A percentile compares a stretch with the other conserved stretches of the same genome.
phyloP scores from a whole-genome alignment of 371 early-diverging fungal genomes.

The Blakeslea trispora region DNA sequence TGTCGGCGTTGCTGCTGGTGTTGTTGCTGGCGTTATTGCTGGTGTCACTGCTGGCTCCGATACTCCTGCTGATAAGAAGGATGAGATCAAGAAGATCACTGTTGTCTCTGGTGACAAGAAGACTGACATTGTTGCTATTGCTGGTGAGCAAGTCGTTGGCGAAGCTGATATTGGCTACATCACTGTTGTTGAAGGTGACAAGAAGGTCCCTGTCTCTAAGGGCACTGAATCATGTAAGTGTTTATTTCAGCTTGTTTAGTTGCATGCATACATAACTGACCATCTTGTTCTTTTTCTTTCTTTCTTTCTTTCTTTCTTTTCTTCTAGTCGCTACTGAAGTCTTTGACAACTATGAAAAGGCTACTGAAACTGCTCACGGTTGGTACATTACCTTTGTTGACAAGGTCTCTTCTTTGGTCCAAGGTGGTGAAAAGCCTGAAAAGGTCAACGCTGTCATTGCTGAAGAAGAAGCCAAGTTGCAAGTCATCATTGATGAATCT shows the following conservation, averaged over 20 bases:
- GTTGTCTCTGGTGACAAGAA: background rate
- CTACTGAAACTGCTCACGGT: background rate
- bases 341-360: background rate
- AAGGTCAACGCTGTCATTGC: background rate
- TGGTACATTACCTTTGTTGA: background rate
- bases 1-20: background rate
- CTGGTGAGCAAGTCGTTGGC: background rate
- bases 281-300: background rate
- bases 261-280: background rate
- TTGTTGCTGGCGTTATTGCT: constrained; percentile 1
- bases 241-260: too few species aligned
- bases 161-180: background rate
- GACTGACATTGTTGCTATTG: background rate
- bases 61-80: background rate
- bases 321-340: background rate
- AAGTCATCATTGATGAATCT: background rate
- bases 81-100: background rate
- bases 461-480: constrained; percentile 1
- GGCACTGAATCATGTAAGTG: constrained; percentile 4
- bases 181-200: constrained; percentile 56
- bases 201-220: constrained; percentile 52
- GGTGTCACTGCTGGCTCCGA: constrained; percentile 3
- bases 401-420: background rate
- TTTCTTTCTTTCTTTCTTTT: background rate
- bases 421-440: constrained; percentile 6